Conservation (phyloP, 352 stramenopile genomes). For the Phytophthora colocasiae region DNA sequence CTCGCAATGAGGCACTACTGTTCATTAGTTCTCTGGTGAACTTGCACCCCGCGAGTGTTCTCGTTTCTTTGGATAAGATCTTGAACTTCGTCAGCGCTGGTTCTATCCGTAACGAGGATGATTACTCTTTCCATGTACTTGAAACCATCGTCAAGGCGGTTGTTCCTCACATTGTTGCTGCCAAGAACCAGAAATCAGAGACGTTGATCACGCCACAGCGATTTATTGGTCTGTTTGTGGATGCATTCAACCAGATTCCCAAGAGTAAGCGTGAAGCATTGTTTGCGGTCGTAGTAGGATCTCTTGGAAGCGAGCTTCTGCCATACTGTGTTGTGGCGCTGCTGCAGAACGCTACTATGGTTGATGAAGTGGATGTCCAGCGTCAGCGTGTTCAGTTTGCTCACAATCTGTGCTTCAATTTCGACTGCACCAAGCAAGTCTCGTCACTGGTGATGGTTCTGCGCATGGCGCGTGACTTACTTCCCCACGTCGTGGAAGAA, state of each 20-base stretch:
- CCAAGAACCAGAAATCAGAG: slow-evolving; percentile 16
- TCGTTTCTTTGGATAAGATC: slow-evolving; percentile 82
- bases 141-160: slow-evolving; percentile 85
- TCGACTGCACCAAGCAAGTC: slow-evolving; percentile 67
- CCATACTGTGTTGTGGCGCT: slow-evolving; percentile 67
- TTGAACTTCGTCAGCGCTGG: slow-evolving; percentile 66
- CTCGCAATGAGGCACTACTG: slow-evolving; percentile 81
- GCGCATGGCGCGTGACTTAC: slow-evolving; percentile 64
- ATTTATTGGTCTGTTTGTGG: slow-evolving; percentile 82
- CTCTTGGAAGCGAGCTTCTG: slow-evolving; percentile 58
- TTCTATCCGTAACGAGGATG: slow-evolving; percentile 77
- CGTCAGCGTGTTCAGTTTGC: slow-evolving; percentile 64
- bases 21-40: slow-evolving; percentile 86
- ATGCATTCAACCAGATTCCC: slow-evolving; percentile 76
- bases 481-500: slow-evolving; percentile 74
- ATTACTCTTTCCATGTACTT: slow-evolving; percentile 90
- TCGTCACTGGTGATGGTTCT: slow-evolving; percentile 65
- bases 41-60: slow-evolving; percentile 73
- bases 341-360: slow-evolving; percentile 46
- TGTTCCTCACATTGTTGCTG: slow-evolving; percentile 74
- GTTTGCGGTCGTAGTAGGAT: slow-evolving; percentile 70
- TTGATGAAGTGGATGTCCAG: slow-evolving; percentile 47
- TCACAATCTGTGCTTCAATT: slow-evolving; percentile 67
- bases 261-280: slow-evolving; percentile 59
- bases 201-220: slow-evolving; percentile 67